A percentile compares a stretch with the other conserved stretches of the same genome.
These are phyloP conservation scores for Aspergillus udagawae DNA, from an alignment of 2,329 filamentous ascomycete genomes.

Conservation along the genomic window DNA sequence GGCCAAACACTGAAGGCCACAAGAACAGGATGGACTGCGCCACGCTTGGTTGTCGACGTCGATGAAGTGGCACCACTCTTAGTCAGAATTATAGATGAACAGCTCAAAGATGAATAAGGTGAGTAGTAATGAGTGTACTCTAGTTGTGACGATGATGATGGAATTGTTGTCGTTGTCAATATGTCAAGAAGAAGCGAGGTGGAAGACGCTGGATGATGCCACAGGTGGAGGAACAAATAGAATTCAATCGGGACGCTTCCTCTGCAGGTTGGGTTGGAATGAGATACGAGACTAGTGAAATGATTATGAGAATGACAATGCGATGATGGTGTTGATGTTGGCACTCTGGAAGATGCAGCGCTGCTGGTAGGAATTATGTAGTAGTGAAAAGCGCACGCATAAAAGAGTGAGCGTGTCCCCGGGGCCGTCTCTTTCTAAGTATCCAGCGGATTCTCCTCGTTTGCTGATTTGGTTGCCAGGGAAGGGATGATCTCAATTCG, in stretches of 20 bases:
- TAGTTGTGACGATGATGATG: neutral
- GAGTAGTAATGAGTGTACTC: neutral
- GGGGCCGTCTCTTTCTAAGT: neutral
- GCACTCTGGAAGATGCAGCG: too few species aligned
- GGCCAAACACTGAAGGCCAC: neutral
- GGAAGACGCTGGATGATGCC: conserved; percentile 17
- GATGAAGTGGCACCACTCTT: neutral
- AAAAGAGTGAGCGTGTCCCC: neutral
- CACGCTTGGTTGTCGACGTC: neutral
- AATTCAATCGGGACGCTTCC: neutral
- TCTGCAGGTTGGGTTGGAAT: neutral
- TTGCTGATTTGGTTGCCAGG: neutral
- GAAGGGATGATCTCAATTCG: neutral
- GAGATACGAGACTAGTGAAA: neutral
- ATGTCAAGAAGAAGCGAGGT: neutral
- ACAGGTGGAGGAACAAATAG: neutral
- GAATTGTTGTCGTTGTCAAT: neutral
- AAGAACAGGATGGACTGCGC: neutral
- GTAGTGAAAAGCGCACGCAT: neutral
- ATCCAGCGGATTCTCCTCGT: neutral
- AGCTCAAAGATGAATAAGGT: neutral
- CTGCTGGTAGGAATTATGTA: too few species aligned
- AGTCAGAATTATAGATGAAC: neutral
- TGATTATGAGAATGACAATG: neutral
- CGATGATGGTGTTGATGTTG: neutral